phyloP scores from a whole-genome alignment of 164 flowering plant genomes.

The Chloranthus sessilifolius region DNA sequence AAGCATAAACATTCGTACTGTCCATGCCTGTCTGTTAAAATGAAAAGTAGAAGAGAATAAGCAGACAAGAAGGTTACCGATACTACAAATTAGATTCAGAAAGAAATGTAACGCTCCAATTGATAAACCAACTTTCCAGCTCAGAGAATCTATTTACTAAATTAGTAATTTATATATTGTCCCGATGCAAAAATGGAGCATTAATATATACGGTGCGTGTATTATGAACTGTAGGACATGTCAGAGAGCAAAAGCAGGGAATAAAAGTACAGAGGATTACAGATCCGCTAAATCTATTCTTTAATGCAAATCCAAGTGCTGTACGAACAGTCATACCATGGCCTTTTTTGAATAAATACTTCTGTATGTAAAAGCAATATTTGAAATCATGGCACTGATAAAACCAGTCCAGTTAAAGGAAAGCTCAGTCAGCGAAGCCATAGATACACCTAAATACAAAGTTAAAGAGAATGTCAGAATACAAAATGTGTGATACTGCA shows the following conservation, averaged over 20 bases:
- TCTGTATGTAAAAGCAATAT: constrained; percentile 56
- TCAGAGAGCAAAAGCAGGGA: no score
- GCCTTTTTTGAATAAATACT: constrained; percentile 63
- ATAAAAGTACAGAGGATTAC: no score
- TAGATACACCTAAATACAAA: constrained; percentile 45
- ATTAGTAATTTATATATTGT: no score
- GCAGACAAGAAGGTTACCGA: background rate
- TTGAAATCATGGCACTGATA: constrained; percentile 59
- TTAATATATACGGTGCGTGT: no score
- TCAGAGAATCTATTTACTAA: no score
- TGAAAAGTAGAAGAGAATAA: background rate
- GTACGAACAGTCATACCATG: constrained; percentile 30
- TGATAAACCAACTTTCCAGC: background rate
- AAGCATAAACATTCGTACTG: constrained; percentile 64
- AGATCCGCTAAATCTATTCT: no score
- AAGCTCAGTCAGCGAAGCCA: constrained; percentile 70
- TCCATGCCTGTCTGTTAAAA: constrained; percentile 56
- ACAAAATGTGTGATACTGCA: background rate
- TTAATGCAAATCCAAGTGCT: no score
- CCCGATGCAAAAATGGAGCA: no score
- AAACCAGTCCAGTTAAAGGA: constrained; percentile 67
- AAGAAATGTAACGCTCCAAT: background rate
- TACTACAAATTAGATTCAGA: constrained; percentile 2
- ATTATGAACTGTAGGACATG: no score
- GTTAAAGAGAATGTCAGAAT: constrained; percentile 1